Percentiles rank a stretch among this genome's conserved stretches.
These are phyloP conservation scores for Epichloe uncinata DNA, from an alignment of 2,329 filamentous ascomycete species.

Conservation along the genomic window DNA sequence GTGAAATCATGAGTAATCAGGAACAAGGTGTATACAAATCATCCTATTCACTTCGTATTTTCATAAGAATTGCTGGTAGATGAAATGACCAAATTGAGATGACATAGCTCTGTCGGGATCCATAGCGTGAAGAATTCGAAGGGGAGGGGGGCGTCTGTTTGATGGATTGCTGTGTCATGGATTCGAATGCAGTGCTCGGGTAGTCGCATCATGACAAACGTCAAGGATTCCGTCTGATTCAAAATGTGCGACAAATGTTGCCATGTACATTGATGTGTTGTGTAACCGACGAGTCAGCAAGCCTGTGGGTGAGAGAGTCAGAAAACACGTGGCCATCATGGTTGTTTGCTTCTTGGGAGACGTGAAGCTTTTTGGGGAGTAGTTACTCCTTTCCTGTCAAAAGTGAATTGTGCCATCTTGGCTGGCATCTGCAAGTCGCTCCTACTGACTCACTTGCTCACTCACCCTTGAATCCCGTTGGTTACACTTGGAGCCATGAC, in stretches of 20 bases:
- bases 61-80: not conserved
- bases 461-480: not conserved
- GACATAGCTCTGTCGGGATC: not conserved
- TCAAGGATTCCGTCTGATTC: not conserved
- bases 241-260: not conserved
- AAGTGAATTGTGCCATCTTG: not conserved
- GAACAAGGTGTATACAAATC: not conserved
- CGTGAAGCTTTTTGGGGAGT: not conserved
- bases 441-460: not conserved
- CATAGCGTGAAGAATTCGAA: not conserved
- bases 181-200: constrained; percentile 1
- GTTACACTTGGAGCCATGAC: constrained; percentile 1
- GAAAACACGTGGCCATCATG: constrained; percentile 1
- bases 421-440: not conserved
- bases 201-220: constrained; percentile 6
- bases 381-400: not conserved
- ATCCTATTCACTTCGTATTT: not conserved
- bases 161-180: not conserved
- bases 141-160: not conserved
- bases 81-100: not conserved
- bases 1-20: not conserved
- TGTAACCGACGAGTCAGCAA: constrained; percentile 3
- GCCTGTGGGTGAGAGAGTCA: not conserved
- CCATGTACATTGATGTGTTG: constrained; percentile 1
- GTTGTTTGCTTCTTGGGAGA: not conserved